Base-by-base conservation (phyloP, 345 rosid species). In the Passiflora organensis region DNA sequence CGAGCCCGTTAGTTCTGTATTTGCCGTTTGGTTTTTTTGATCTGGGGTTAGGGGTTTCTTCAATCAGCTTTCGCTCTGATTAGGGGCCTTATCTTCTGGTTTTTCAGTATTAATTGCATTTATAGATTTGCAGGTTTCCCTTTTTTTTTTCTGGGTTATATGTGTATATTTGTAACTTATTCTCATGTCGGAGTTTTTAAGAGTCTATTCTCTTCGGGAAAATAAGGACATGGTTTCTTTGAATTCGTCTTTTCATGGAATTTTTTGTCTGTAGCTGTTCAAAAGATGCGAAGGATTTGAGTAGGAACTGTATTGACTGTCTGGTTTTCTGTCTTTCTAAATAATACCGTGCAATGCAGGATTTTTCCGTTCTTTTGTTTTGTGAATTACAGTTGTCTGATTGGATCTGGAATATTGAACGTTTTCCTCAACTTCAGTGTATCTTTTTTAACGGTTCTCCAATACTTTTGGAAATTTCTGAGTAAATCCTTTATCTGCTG, bases 1-100 rank as follows among this genome's bases (percentile, higher is more conserved):
- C n/a, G n/a, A 36, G 10, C 62, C 60, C 49, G 32, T 14, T 38
- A 68, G 17, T 24, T 43, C 22, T 43, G 39, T 14, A 0, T 47
- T 50, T 60, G 1, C 59, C 53, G 41, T 64, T 50, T 32, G 21
- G 24, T 47, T 65, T 63, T 64, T 64, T 56, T 66, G 80, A 75
- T 80, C 75, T 78, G 78, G 51, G 50, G 59, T 34, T 59, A 28
- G 8, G 17, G 14, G 13, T 6, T 22, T 58, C n/a, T 38, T 41
- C 36, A 15, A 13, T 23, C 15, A 5, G 10, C 32, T 36, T 47
- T 19, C 24, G 28, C 34, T 21, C 55, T 52, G 23, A 46, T 51
- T 22, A 36, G 50, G 19, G 28, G 4, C 25, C 10, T n/a, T 39
- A 0, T 13, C 12, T 2, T 6, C 22, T 34, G 0, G 3, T 24